A percentile compares a stretch with the other conserved stretches of the same genome.
Conservation (phyloP, 192 early-diverging fungal species). For the Backusella mclennaniae region DNA sequence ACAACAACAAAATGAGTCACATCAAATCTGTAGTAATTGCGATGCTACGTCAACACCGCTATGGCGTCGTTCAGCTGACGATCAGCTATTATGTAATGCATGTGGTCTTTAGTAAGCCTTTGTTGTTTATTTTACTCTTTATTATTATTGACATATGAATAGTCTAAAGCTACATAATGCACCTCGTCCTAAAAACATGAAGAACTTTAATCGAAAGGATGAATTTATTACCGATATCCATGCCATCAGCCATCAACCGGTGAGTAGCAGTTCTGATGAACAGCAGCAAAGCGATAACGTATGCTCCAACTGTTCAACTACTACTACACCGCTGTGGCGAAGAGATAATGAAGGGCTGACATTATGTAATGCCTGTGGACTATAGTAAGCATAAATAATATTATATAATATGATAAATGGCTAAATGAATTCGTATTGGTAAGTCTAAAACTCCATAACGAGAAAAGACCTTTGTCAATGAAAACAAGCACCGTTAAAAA, state of each 20-base stretch:
- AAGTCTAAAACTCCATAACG: conserved; percentile 35
- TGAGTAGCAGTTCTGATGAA: not conserved
- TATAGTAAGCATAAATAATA: conserved; percentile 42
- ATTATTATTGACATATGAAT: not conserved
- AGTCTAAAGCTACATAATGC: conserved; percentile 81
- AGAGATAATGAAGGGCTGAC: conserved; percentile 55
- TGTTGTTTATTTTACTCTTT: not conserved
- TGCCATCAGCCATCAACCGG: not conserved
- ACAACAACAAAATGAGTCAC: not conserved
- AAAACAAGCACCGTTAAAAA: conserved; percentile 35
- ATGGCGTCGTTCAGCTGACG: conserved; percentile 89
- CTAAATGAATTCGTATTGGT: not conserved
- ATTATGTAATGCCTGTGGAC: conserved; percentile 59
- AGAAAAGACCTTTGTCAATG: conserved; percentile 36
- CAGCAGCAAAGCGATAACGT: conserved; percentile 6
- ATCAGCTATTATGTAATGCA: conserved; percentile 92
- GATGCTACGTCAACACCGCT: conserved; percentile 87
- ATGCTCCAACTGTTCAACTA: conserved; percentile 77
- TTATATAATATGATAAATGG: not conserved
- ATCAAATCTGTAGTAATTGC: conserved; percentile 62
- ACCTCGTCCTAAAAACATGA: conserved; percentile 77
- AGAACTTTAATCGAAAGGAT: conserved; percentile 53
- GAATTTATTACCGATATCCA: not conserved
- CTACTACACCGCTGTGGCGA: conserved; percentile 92
- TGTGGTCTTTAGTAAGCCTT: conserved; percentile 85